Conservation (phyloP, 805 yeast genomes). For the Limtongia smithiae region DNA sequence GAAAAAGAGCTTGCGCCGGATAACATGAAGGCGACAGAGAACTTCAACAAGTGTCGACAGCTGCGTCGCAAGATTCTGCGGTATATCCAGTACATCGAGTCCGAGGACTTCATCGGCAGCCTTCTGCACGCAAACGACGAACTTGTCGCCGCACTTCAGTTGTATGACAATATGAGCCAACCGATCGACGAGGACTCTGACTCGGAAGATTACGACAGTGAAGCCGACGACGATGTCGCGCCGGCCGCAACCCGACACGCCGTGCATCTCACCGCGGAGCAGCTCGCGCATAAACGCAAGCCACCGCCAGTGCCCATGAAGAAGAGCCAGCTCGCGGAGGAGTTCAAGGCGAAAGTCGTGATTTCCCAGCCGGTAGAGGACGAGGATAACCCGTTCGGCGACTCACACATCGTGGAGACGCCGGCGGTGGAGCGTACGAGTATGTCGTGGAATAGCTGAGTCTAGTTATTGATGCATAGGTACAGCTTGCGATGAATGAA, state of each 20-base stretch:
- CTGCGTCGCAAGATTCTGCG: conserved; percentile 74
- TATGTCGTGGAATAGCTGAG: conserved; percentile 19
- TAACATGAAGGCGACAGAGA: conserved; percentile 54
- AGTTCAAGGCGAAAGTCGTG: conserved; percentile 22
- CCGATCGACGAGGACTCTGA: conserved; percentile 44
- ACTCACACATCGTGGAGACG: conserved; percentile 38
- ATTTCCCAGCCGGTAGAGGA: conserved; percentile 22
- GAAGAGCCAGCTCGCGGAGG: conserved; percentile 25
- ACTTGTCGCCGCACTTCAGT: conserved; percentile 66
- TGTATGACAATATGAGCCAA: conserved; percentile 57
- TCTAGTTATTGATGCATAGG: no score
- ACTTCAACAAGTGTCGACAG: conserved; percentile 70
- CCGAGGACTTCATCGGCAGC: conserved; percentile 84
- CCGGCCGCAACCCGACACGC: conserved; percentile 1
- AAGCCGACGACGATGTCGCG: conserved; percentile 36
- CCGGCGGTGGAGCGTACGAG: conserved; percentile 21
- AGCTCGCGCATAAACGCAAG: conserved; percentile 28
- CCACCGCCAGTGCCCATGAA: conserved; percentile 30
- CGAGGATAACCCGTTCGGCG: conserved; percentile 50
- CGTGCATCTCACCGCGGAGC: conserved; percentile 19
- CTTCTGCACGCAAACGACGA: conserved; percentile 88
- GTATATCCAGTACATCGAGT: conserved; percentile 77
- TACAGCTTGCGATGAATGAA: no score
- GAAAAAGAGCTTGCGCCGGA: conserved; percentile 56
- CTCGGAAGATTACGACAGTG: conserved; percentile 44